These are phyloP conservation scores for Mycena olivaceomarginata DNA, from an alignment of 768 basidiomycete species.

Conservation along the genomic window DNA sequence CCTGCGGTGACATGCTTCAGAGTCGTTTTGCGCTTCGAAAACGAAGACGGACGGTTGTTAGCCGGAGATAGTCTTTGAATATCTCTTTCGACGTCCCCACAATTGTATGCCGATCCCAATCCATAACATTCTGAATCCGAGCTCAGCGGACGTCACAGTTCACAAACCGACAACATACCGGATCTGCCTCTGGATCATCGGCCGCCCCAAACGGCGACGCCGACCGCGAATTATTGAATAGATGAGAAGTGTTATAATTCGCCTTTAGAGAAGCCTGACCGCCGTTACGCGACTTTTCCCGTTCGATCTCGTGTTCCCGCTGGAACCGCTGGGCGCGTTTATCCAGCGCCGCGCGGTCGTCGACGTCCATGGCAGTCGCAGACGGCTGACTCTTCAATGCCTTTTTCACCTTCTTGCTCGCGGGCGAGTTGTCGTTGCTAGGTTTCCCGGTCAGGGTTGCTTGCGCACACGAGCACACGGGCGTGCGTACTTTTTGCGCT, in stretches of 20 bases:
- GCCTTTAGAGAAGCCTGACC: slow-evolving; percentile 64
- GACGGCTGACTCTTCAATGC: slow-evolving; percentile 65
- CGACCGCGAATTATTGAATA: slow-evolving; percentile 72
- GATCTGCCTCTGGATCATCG: slow-evolving; percentile 85
- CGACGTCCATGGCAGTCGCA: slow-evolving; percentile 68
- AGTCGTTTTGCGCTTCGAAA: background rate
- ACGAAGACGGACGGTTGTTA: slow-evolving; percentile 83
- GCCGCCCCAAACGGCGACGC: slow-evolving; percentile 68
- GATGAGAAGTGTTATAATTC: slow-evolving; percentile 71
- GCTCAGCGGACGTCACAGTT: slow-evolving; percentile 15
- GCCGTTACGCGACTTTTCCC: slow-evolving; percentile 70
- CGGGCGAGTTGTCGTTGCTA: slow-evolving; percentile 62
- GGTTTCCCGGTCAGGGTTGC: slow-evolving; percentile 13
- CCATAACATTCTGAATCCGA: slow-evolving; percentile 87
- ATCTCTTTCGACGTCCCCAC: slow-evolving; percentile 92
- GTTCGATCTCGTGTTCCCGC: slow-evolving; percentile 91
- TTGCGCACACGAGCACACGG: slow-evolving; percentile 19
- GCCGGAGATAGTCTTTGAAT: slow-evolving; percentile 96
- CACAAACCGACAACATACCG: slow-evolving; percentile 65
- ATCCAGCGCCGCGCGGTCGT: slow-evolving; percentile 82
- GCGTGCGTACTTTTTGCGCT: slow-evolving; percentile 82
- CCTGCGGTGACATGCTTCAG: slow-evolving; percentile 67
- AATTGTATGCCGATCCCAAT: slow-evolving; percentile 98
- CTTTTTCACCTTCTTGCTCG: slow-evolving; percentile 80
- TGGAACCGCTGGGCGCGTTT: slow-evolving; percentile 93